A percentile compares a stretch with the other conserved stretches of the same genome.
phyloP scores from a whole-genome alignment of 805 yeast genomes.

The Pichia scutulata region DNA sequence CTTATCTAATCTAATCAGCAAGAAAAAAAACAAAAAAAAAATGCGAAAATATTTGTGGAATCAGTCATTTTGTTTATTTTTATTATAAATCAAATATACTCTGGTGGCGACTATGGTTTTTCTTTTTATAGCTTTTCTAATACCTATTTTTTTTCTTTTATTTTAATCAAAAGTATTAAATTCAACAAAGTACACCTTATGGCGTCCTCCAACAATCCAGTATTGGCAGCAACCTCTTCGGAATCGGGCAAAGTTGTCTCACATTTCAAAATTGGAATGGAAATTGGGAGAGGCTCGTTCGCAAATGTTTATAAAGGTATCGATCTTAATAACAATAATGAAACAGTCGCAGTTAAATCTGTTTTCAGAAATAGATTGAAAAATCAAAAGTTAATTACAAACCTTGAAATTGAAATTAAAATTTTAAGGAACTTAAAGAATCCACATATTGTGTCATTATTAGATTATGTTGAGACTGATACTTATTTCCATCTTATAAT shows the following conservation, averaged over 20 bases:
- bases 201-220: neutral
- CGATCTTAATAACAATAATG: constrained; percentile 37
- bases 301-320: constrained; percentile 91
- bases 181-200: neutral
- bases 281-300: constrained; percentile 93
- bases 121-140: neutral
- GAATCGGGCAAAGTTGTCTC: constrained; percentile 29
- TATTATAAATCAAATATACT: neutral
- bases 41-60: neutral
- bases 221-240: constrained; percentile 8
- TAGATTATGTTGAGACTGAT: constrained; percentile 75
- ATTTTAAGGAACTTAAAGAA: constrained; percentile 83
- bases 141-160: neutral
- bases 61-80: neutral
- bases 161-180: neutral
- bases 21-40: neutral
- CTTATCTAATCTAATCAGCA: neutral
- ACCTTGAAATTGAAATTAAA: constrained; percentile 85
- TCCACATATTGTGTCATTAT: constrained; percentile 83
- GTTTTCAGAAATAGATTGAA: constrained; percentile 76
- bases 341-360: constrained; percentile 80
- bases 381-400: constrained; percentile 81
- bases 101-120: neutral
- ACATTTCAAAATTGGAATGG: constrained; percentile 56
- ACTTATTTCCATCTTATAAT: constrained; percentile 78